Evolutionary conservation across 176 grass and related monocot species (phyloP), one percentile per base, ranked within the genome.

Genomic region (Zoysia pacifica): DNA sequence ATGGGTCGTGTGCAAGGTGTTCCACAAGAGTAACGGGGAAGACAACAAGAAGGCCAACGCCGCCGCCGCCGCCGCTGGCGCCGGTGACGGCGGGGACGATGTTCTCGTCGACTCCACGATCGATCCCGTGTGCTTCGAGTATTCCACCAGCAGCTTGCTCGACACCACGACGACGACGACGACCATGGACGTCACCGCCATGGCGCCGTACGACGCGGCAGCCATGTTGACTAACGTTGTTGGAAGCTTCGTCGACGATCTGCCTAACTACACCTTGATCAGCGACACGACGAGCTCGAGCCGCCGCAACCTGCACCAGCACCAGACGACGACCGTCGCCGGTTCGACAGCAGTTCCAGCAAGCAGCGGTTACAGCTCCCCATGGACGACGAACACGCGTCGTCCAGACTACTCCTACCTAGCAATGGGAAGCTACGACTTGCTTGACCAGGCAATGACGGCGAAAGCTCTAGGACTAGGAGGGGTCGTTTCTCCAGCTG

Each of bases 1-100:
- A 81, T 81, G 78, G 78, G 78, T 81, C n/a, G 78, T 81, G 41
- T 81, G 78, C 66, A 81, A 81, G 78, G 78, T 81, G 52, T 69
- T 70, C 67, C 52, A 81, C 53, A 81, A 81, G 20, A 48, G 48
- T 0, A 70, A 37, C 0, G 78, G 28, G 15, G 66, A 69, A 16
- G 20, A 15, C 4, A 70, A 12, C 5, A 48, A 47, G 4, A 6
- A 45, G 44, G 28, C 28, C 28, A 45, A 45, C 3, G 44, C 44
- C 44, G 9, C 13, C 41, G 12, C 0, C 12, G 81, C 69, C 11
- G 77, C 65, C 37, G 66, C 36, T 43, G 82, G 18, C 49, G 72
- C n/a, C 19, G 19, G 12, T 11, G 19, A 2, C 10, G 82, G 37
- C 8, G 80, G 8, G 28, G 65, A 46, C 8, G 81, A 79, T 4